Percentiles rank a stretch among this genome's conserved stretches.
Evolutionary conservation across 495 filamentous ascomycete genomes (phyloP).

Genomic region (Trichoderma reesei): DNA sequence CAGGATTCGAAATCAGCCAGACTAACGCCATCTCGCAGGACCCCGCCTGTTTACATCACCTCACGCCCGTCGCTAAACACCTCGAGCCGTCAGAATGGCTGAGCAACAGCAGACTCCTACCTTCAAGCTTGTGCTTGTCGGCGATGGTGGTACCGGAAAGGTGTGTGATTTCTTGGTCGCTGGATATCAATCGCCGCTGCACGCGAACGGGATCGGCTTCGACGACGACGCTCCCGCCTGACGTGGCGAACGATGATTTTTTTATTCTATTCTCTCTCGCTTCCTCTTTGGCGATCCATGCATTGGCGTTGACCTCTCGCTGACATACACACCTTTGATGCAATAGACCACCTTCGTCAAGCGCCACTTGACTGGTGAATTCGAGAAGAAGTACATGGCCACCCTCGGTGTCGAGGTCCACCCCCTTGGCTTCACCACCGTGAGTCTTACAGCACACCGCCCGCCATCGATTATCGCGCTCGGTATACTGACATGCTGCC

Average conservation of each 20-base stretch:
- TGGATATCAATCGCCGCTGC: conserved; percentile 4
- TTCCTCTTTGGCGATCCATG: conserved; percentile 10
- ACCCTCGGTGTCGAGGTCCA: conserved; percentile 99
- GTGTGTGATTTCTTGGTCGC: conserved; percentile 38
- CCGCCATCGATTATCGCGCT: background rate
- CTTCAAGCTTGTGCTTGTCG: conserved; percentile 99
- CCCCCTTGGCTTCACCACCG: conserved; percentile 84
- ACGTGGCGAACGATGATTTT: conserved; percentile 8
- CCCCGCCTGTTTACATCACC: conserved; percentile 15
- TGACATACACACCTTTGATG: conserved; percentile 13
- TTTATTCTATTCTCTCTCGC: conserved; percentile 14
- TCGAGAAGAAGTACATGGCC: conserved; percentile 99
- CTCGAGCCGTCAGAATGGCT: conserved; percentile 18
- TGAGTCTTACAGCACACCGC: conserved; percentile 41
- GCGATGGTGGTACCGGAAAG: conserved; percentile 99
- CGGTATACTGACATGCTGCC: background rate
- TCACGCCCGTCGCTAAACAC: conserved; percentile 24
- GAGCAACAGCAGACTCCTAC: conserved; percentile 54
- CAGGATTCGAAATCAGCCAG: background rate
- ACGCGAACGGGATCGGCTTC: background rate
- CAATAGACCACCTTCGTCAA: conserved; percentile 99
- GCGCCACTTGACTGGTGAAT: conserved; percentile 98
- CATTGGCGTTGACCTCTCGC: background rate
- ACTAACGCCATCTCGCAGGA: conserved; percentile 7
- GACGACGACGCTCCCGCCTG: background rate